Conservation (phyloP, 129 eudicot species). For the Flaveria ramosissima region DNA sequence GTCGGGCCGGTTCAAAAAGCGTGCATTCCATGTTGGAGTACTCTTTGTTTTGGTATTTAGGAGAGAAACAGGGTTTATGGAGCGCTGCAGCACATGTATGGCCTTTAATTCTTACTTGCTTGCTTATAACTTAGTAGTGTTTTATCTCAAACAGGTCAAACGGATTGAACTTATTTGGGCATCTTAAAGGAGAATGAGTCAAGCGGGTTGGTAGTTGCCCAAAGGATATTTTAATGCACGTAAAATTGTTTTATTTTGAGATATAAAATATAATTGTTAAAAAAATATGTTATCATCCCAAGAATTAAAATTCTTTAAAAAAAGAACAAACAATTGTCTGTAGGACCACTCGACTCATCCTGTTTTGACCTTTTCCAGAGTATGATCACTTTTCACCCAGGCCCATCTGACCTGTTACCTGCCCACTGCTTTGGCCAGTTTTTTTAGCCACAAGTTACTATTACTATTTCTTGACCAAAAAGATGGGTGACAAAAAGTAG, state of each 20-base stretch:
- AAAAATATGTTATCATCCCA: too few relatives aligned
- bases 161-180: not conserved
- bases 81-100: constrained; percentile 91
- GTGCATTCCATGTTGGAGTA: constrained; percentile 46
- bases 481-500: not conserved
- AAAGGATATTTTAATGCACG: not conserved
- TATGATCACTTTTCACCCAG: not conserved
- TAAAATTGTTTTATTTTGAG: not conserved
- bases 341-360: not conserved
- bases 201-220: not conserved
- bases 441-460: not conserved
- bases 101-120: not conserved
- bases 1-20: constrained; percentile 52
- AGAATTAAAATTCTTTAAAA: not conserved
- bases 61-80: constrained; percentile 68
- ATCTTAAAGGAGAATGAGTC: not conserved
- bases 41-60: constrained; percentile 65
- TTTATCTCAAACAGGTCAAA: constrained; percentile 7
- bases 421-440: not conserved
- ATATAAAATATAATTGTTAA: not conserved
- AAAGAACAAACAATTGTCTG: not conserved
- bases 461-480: not conserved
- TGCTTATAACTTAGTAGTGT: not conserved
- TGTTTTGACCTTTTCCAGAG: not conserved
- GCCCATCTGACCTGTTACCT: not conserved